phyloP scores from a whole-genome alignment of 495 filamentous ascomycete species.

The Venustampulla echinocandica region DNA sequence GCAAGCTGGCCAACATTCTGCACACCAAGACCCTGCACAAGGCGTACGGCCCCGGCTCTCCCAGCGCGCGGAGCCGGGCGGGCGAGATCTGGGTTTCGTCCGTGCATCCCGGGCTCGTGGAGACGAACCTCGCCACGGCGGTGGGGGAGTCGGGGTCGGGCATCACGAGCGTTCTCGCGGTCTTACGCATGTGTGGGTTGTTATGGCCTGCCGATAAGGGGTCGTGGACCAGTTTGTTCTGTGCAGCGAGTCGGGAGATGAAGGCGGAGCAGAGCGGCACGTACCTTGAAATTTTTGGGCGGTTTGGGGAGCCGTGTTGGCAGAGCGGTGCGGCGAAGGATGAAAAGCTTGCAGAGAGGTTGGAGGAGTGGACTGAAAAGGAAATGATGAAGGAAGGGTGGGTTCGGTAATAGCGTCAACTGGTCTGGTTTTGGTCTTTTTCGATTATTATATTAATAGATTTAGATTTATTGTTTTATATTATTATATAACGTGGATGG shows the following conservation, averaged over 20 bases:
- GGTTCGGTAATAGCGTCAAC: conserved; percentile 22
- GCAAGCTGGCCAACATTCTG: conserved; percentile 64
- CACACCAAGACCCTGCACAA: conserved; percentile 46
- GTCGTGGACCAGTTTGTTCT: conserved; percentile 35
- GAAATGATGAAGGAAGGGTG: conserved; percentile 31
- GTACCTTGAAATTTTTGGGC: conserved; percentile 27
- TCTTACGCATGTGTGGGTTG: conserved; percentile 21
- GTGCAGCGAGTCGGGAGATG: conserved; percentile 35
- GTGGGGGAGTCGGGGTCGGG: conserved; percentile 13
- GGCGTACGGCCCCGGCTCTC: conserved; percentile 34
- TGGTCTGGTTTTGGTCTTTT: conserved; percentile 19
- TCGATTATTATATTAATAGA: conserved; percentile 19
- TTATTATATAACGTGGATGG: conserved; percentile 12
- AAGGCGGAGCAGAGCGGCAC: conserved; percentile 32
- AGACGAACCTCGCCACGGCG: conserved; percentile 29
- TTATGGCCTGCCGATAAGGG: conserved; percentile 31
- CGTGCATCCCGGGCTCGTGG: conserved; percentile 38
- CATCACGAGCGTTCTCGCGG: conserved; percentile 22
- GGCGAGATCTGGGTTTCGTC: conserved; percentile 33
- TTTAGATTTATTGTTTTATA: conserved; percentile 19
- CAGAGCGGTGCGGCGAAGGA: conserved; percentile 26
- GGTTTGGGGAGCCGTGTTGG: conserved; percentile 30
- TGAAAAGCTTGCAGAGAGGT: conserved; percentile 28
- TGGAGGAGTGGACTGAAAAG: conserved; percentile 22
- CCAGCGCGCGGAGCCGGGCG: conserved; percentile 21